phyloP scores from a whole-genome alignment of 495 filamentous ascomycete genomes.

The Talaromyces thailandensis region DNA sequence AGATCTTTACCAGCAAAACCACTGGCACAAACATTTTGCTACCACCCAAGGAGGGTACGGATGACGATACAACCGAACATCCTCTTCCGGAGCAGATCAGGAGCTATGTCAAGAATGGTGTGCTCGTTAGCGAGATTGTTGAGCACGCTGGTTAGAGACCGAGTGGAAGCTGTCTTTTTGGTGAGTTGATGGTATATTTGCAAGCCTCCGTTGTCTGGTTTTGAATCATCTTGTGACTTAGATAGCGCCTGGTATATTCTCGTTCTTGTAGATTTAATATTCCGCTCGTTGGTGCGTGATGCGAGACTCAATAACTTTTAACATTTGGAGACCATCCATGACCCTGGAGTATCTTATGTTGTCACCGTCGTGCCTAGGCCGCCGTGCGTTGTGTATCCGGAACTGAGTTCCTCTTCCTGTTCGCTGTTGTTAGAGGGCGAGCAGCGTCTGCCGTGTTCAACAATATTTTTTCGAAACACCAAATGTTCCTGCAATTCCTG shows the following conservation, averaged over 20 bases:
- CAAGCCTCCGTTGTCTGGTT: neutral
- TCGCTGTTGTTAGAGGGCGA: too few species aligned
- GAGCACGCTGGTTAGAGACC: constrained; percentile 62
- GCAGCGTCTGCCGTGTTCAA: too few species aligned
- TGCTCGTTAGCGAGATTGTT: constrained; percentile 78
- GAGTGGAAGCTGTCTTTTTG: neutral
- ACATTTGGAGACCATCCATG: neutral
- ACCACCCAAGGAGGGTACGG: constrained; percentile 44
- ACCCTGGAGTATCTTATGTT: neutral
- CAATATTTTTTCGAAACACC: too few species aligned
- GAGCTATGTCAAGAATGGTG: constrained; percentile 65
- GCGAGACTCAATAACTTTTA: neutral
- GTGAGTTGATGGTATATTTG: neutral
- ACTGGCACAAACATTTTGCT: constrained; percentile 78
- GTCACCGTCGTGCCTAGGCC: neutral
- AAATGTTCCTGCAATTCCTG: too few species aligned
- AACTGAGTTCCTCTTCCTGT: too few species aligned
- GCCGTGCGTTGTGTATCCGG: too few species aligned
- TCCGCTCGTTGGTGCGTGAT: neutral
- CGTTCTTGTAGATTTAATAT: neutral
- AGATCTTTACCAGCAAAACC: constrained; percentile 84
- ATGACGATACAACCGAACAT: constrained; percentile 74
- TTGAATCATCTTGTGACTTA: neutral
- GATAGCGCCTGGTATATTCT: neutral
- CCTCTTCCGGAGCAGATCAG: constrained; percentile 86